Evolutionary conservation across 176 grass and related monocot species (phyloP), one percentile per base, ranked within the genome.

Genomic region (Cenchrus purpureus): DNA sequence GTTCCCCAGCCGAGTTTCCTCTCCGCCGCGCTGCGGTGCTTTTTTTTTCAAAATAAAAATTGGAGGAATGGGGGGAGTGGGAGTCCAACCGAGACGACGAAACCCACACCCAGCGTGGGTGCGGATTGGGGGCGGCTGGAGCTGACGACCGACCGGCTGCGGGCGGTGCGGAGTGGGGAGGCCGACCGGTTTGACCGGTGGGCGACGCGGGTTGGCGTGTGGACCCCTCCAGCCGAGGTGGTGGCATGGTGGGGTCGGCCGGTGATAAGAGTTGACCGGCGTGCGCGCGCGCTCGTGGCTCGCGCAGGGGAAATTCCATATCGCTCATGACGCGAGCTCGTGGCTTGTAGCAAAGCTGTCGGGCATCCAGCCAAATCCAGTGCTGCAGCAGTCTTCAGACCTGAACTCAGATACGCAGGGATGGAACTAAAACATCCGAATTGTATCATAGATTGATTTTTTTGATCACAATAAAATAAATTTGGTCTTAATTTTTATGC

Each of bases 161-260:
- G 4, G 16, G 54, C 77, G 63, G 83, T 82, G 83, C 29, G 4
- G 16, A 10, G 50, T 2, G 50, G 8, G 67, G 73, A 62, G 44
- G 73, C 40, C 19, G 83, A 86, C 88, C 22, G 83, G 72, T n/a
- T 89, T 72, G 48, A 77, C 78, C 65, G 65, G 83, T 71, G 55
- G 61, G 32, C 55, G 45, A 84, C 68, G 81, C 75, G 75, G 28
- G 42, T 22, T 16, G 5, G 22, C 15, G 63, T 2, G 56, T 82
- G 65, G 80, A 20, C 5, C 67, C 65, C 52, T 5, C 40, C 40
- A 0, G 19, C 2, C 56, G 37, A 42, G 60, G 3, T 7, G 11
- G 22, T 31, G 28, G 4, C 11, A 2, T 57, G 10, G 34, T 17
- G 20, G 48, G 48, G 48, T 22, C 1, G 61, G 16, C 29, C 11